These are phyloP conservation scores for Naganishia antarctica DNA, from an alignment of 768 basidiomycete species.

Conservation along the genomic window DNA sequence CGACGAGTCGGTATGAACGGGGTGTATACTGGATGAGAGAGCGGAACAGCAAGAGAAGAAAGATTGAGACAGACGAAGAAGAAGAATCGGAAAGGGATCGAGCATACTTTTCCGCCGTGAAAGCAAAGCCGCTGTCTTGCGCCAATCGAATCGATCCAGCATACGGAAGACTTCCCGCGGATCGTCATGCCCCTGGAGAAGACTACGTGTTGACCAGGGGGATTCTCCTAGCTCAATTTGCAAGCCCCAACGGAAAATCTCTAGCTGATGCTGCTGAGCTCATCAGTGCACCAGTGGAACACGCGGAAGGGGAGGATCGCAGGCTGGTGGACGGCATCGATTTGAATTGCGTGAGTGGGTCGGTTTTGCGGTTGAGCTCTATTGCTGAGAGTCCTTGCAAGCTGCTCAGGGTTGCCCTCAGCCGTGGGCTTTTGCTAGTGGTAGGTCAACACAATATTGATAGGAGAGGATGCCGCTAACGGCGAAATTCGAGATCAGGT, in stretches of 20 bases:
- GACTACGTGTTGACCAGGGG: constrained; percentile 48
- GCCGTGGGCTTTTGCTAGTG: constrained; percentile 51
- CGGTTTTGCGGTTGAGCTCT: constrained; percentile 6
- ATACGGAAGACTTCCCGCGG: constrained; percentile 33
- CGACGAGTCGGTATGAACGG: constrained; percentile 49
- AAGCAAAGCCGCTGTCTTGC: constrained; percentile 24
- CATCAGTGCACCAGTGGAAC: constrained; percentile 39
- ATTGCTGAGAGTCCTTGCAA: neutral
- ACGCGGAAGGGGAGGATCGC: neutral
- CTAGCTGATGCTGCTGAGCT: constrained; percentile 54
- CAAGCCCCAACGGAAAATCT: constrained; percentile 50
- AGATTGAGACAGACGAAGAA: neutral
- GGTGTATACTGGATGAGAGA: constrained; percentile 51
- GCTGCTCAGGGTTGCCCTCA: constrained; percentile 54
- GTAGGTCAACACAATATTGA: no score
- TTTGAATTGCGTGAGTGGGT: constrained; percentile 51
- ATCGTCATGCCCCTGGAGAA: constrained; percentile 31
- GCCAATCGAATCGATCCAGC: neutral
- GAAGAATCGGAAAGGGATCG: neutral
- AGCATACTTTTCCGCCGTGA: neutral
- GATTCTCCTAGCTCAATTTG: constrained; percentile 53
- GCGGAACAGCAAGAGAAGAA: constrained; percentile 24
- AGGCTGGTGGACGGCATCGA: constrained; percentile 54
- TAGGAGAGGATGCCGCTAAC: no score
- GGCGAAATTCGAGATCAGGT: no score